Evolutionary conservation across 371 early-diverging fungal genomes (phyloP).

Genomic region (Umbelopsis sp.): DNA sequence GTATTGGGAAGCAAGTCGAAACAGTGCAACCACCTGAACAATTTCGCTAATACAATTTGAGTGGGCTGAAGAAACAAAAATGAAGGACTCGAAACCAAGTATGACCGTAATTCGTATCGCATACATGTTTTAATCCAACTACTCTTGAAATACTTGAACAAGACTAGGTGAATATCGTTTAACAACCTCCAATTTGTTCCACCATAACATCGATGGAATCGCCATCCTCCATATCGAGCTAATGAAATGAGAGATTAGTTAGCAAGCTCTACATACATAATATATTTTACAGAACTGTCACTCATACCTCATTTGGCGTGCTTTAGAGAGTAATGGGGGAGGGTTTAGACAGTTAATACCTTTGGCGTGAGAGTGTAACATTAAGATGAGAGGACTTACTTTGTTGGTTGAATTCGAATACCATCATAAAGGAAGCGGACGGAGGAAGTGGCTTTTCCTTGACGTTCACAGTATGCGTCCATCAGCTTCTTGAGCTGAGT

Average conservation of each 20-base stretch:
- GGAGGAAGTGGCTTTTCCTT: conserved; percentile 73
- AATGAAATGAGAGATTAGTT: conserved; percentile 19
- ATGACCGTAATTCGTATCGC: neutral
- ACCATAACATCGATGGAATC: conserved; percentile 94
- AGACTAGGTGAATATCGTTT: neutral
- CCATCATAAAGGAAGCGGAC: conserved; percentile 93
- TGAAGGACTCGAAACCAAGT: neutral
- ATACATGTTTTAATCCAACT: neutral
- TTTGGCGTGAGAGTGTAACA: neutral
- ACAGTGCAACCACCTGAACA: too few relatives aligned
- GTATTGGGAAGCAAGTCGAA: too few relatives aligned
- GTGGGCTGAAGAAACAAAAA: neutral
- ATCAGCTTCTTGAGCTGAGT: conserved; percentile 91
- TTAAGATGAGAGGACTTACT: neutral
- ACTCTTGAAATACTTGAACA: neutral
- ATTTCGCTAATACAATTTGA: too few relatives aligned
- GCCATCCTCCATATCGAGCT: conserved; percentile 95
- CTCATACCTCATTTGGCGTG: conserved; percentile 81
- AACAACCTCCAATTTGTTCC: conserved; percentile 85
- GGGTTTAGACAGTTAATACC: neutral
- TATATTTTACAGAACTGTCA: neutral
- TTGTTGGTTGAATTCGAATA: conserved; percentile 69
- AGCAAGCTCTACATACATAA: neutral
- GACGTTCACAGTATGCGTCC: conserved; percentile 87
- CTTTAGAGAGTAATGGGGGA: conserved; percentile 28